Base-by-base conservation (phyloP, 2,329 filamentous ascomycete genomes). In the Cercospora sojina region DNA sequence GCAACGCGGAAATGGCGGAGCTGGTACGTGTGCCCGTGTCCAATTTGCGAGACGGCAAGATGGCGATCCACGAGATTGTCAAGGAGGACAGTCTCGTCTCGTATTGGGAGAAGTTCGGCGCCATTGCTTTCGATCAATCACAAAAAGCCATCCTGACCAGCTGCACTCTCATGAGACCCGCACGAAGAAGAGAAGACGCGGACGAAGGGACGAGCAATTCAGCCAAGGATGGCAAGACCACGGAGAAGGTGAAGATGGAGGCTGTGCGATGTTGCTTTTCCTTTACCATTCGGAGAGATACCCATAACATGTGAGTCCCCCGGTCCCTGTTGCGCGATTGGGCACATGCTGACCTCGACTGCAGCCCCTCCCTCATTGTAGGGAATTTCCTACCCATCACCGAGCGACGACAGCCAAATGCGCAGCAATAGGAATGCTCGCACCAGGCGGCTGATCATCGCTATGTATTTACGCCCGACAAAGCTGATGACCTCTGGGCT, bases 81-180 rank as follows among this genome's bases (percentile, higher is more conserved):
- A 93, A 92, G 2, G 95, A 99, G 81, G 92, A 96, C 68, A 96
- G 93, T 47, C 87, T 97, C 67, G 95, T 98, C 63, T 91, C 92
- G 74, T 99, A 99, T 76, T 99, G 95, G 95, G 95, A 99, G 80
- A 97, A 99, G 75, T 99, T 99, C 76, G 93, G 94, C 59, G 94
- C 93, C 5, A 98, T 99, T 74, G 96, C 95, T 9, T 99, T 99
- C 79, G 95, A 99, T 76, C 88, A 90, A 65, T 89, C 88, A 9
- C 95, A 98, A 77, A 97, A 99, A 78, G 96, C 94, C 23, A 92
- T 99, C 74, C 83, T 99, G 72, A 99, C 95, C 23, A 94, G 91
- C 71, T 99, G 95, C 77, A 90, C 91, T 10, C 81, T 99, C 68
- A 97, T 97, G 79, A 93, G 89, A 71, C 93, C 91, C 3, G 87